Conservation (phyloP, 2,329 filamentous ascomycete genomes). For the Sclerotinia borealis region DNA sequence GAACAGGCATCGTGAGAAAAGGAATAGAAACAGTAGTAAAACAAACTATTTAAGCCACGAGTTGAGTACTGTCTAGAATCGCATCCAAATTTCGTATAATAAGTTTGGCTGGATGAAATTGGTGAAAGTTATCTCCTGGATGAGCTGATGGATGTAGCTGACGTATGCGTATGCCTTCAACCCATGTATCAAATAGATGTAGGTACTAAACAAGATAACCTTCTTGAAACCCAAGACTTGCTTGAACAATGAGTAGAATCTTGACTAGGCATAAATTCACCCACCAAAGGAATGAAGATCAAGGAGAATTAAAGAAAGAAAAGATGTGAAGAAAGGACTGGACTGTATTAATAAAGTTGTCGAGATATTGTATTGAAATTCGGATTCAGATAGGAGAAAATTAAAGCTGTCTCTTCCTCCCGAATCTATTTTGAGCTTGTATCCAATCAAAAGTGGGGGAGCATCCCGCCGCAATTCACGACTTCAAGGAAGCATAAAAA, state of each 20-base stretch:
- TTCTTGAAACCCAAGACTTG: neutral
- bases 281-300: neutral
- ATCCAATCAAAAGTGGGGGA: neutral
- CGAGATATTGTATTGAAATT: neutral
- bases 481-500: neutral
- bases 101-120: neutral
- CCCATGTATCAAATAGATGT: neutral
- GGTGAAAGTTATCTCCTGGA: neutral
- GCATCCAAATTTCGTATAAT: neutral
- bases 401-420: neutral
- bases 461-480: no score
- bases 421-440: neutral
- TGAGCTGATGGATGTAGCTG: no score
- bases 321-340: neutral
- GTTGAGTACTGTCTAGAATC: neutral
- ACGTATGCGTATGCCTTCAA: neutral
- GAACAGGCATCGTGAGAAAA: conserved; percentile 39
- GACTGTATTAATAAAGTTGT: neutral
- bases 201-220: neutral
- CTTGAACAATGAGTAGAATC: neutral
- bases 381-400: neutral
- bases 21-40: neutral
- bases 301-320: neutral
- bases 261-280: neutral
- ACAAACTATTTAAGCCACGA: neutral